A percentile compares a stretch with the other conserved stretches of the same genome.
Conservation (phyloP, 768 basidiomycete genomes). For the Suillus spraguei region DNA sequence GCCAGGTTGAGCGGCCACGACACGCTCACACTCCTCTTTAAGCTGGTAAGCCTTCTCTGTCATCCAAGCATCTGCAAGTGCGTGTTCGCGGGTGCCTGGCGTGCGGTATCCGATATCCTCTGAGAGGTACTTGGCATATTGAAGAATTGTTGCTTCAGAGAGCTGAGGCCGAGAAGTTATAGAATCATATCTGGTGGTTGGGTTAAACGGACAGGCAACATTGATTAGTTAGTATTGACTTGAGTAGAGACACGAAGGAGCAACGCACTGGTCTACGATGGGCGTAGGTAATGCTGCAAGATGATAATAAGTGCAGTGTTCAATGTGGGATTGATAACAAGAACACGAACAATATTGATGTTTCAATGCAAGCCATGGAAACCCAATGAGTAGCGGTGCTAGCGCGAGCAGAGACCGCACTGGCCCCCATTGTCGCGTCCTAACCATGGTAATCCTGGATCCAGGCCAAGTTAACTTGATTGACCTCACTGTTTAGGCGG, state of each 20-base stretch:
- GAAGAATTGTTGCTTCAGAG: slow-evolving; percentile 70
- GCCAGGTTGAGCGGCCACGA: slow-evolving; percentile 41
- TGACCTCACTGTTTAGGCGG: background rate
- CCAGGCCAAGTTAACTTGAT: background rate
- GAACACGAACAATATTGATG: slow-evolving; percentile 49
- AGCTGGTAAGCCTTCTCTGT: slow-evolving; percentile 63
- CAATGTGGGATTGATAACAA: background rate
- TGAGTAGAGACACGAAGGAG: background rate
- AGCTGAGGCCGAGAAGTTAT: slow-evolving; percentile 64
- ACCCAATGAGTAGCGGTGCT: slow-evolving; percentile 53
- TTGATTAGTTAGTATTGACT: background rate
- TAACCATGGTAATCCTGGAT: background rate
- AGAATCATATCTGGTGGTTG: slow-evolving; percentile 43
- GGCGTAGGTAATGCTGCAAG: slow-evolving; percentile 58
- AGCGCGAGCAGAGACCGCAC: slow-evolving; percentile 57
- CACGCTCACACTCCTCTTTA: slow-evolving; percentile 60
- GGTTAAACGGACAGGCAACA: background rate
- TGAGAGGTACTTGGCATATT: slow-evolving; percentile 66
- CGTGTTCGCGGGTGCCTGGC: slow-evolving; percentile 89
- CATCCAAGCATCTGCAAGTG: slow-evolving; percentile 84
- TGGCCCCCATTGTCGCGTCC: slow-evolving; percentile 51
- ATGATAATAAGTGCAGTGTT: background rate
- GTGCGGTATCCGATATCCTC: slow-evolving; percentile 91
- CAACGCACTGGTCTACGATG: slow-evolving; percentile 51
- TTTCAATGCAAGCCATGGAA: slow-evolving; percentile 48